Base-by-base conservation (phyloP, 1,284 basidiomycete genomes). In the Malassezia restricta region DNA sequence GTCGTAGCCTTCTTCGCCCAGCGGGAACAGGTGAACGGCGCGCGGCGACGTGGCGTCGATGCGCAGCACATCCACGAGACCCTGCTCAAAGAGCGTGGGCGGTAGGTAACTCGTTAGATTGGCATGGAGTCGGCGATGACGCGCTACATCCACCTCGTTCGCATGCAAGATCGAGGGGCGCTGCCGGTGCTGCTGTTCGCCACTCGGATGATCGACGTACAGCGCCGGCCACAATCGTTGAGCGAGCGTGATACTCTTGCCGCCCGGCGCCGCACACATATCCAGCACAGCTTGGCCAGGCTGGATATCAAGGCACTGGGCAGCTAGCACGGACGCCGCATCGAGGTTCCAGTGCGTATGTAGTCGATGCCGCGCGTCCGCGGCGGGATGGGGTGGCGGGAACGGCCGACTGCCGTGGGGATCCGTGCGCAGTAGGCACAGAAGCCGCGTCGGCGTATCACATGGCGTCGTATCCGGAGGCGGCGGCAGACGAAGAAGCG, bases 331-430 rank as follows among this genome's bases (percentile, higher is more conserved):
- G 29, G 47, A 49, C 20, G 47, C 47, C 6, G 40, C 47, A 12
- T 49, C 47, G 29, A 49, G 24, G 32, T 42, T 49, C 47, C 47
- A 49, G 47, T 49, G 47, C 11, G 47, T 49, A 28, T 49, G 40
- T 28, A 49, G 17, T 17, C 47, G 47, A 14, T 28, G 31, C 40
- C 20, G 29, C 11, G 28, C 30, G n/a, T 49, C 40, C 8, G 27
- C 15, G 3, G 47, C 39, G 17, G 39, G 30, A 6, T 30, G 39
- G 4, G 47, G 40, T 8, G 14, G 39, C 12, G 47, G 38, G 24
- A 49, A 49, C 0, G 47, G 40, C 3, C 38, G 47, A 20, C 29
- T 40, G 15, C 47, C 39, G 7, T 29, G 44, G 17, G 32, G 14
- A 8, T 12, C 33, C 15, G 38, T n/a, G n/a, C 24, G 24, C 32